Evolutionary conservation across 2,329 filamentous ascomycete species (phyloP), one percentile per base, ranked within the genome.

Genomic region (Xenoacremonium recifei): DNA sequence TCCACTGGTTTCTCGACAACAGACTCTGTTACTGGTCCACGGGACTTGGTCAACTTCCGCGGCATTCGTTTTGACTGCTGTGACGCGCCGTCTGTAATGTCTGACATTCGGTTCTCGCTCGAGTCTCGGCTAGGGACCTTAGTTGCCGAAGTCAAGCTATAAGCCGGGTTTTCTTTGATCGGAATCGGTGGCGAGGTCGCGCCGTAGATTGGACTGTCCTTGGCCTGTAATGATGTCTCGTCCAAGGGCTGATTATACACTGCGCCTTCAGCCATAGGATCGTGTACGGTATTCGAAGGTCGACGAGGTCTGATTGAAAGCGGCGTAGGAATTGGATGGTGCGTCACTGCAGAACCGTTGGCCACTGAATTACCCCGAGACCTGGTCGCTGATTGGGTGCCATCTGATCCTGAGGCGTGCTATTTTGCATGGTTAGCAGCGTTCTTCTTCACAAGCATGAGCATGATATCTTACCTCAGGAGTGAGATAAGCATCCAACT

Each of bases 401-500:
- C n/a, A n/a, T n/a, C n/a, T n/a, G n/a, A n/a, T n/a, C n/a, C n/a
- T n/a, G n/a, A n/a, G n/a, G n/a, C n/a, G n/a, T n/a, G n/a, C n/a
- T n/a, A n/a, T n/a, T n/a, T n/a, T n/a, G n/a, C n/a, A n/a, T n/a
- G n/a, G n/a, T n/a, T n/a, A n/a, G n/a, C n/a, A n/a, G n/a, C n/a
- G n/a, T n/a, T n/a, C n/a, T n/a, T n/a, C n/a, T 9, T 27, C 23
- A 13, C 13, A 27, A 27, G 23, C n/a, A n/a, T n/a, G 13, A 27
- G 23, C 18, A 32, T 23, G 11, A 5, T 17, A 27, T 40, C 50
- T 44, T 52, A 69, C 64, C 35, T 66, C 60, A 31, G 59, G 62
- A 29, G 63, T 68, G 19, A 78, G 69, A 51, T 82, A 82, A 3
- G 72, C 71, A 32, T 80, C 77, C 45, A 97, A 70, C 70, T 96